These are phyloP conservation scores for Tricharina praecox DNA, from an alignment of 495 filamentous ascomycete genomes.

Conservation along the genomic window DNA sequence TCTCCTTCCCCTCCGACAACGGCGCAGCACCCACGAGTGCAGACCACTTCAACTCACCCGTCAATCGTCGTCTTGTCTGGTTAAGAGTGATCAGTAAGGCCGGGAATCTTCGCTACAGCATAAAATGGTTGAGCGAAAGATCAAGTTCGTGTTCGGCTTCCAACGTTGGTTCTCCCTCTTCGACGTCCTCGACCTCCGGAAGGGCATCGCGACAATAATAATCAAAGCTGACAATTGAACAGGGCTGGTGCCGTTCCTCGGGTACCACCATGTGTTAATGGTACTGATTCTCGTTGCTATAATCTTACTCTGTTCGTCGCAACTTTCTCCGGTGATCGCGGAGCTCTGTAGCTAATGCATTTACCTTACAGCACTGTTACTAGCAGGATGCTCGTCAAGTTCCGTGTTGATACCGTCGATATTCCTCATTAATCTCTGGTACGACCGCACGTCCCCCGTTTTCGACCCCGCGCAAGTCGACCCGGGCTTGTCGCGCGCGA, in stretches of 20 bases:
- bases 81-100: no score
- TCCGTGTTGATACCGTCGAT: constrained; percentile 61
- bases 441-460: constrained; percentile 18
- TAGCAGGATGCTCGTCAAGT: constrained; percentile 64
- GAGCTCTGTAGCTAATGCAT: not conserved
- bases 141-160: constrained; percentile 9
- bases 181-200: not conserved
- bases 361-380: constrained; percentile 47
- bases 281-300: constrained; percentile 86
- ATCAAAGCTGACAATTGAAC: constrained; percentile 2
- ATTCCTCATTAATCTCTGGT: constrained; percentile 44
- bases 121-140: constrained; percentile 7
- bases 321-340: not conserved
- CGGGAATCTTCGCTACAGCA: no score
- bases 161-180: constrained; percentile 2
- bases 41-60: no score
- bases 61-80: no score
- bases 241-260: constrained; percentile 87
- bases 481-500: constrained; percentile 34
- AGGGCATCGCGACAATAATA: not conserved
- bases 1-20: no score
- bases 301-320: constrained; percentile 74
- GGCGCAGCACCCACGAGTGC: no score
- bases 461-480: constrained; percentile 25
- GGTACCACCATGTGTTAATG: constrained; percentile 98